Evolutionary conservation across 345 rosid species (phyloP).

Genomic region (Arabidopsis thaliana): DNA sequence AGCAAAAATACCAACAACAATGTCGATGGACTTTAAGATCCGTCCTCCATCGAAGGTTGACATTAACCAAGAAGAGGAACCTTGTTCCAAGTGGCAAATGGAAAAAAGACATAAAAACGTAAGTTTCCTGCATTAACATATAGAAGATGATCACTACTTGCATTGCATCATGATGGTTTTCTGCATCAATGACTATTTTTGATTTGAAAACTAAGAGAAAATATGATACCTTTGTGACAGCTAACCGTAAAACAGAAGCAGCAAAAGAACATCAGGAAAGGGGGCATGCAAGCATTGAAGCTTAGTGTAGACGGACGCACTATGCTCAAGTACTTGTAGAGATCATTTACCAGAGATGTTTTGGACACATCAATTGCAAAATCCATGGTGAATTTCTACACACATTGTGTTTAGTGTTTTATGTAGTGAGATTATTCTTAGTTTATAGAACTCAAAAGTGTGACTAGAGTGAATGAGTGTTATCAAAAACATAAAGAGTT

Average conservation of each 20-base stretch:
- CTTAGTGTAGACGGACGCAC: slow-evolving; percentile 79
- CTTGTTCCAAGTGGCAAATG: slow-evolving; percentile 51
- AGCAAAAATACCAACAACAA: slow-evolving; percentile 72
- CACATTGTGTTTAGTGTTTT: slow-evolving; percentile 2
- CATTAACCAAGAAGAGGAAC: slow-evolving; percentile 50
- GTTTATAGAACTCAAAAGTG: slow-evolving; percentile 15
- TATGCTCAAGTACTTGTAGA: slow-evolving; percentile 68
- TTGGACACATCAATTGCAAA: slow-evolving; percentile 5
- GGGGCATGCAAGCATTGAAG: slow-evolving; percentile 72
- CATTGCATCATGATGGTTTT: neutral
- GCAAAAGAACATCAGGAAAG: slow-evolving; percentile 67
- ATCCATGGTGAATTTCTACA: neutral
- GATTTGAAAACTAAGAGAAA: neutral
- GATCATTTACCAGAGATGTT: slow-evolving; percentile 2
- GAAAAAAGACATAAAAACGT: neutral
- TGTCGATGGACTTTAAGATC: slow-evolving; percentile 71
- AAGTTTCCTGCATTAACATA: slow-evolving; percentile 15
- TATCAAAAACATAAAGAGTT: neutral
- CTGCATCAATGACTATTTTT: neutral
- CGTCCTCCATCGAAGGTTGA: slow-evolving; percentile 81
- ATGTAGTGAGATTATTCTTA: neutral
- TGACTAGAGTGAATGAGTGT: slow-evolving; percentile 10
- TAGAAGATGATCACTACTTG: slow-evolving; percentile 1
- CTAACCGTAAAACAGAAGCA: slow-evolving; percentile 69
- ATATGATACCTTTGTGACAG: slow-evolving; percentile 47